Conservation (phyloP, 306 rosid species). For the barrel medic (Medicago truncatula) region MtrunA17r5.0-ANR NC_053044.1:41344001-41344500, state of each 20-base stretch:
- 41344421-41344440: slow-evolving; percentile 68
- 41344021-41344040: slow-evolving; percentile 32
- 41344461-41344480: slow-evolving; percentile 67
- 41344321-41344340: slow-evolving; percentile 64
- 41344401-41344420: slow-evolving; percentile 56
- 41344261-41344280: slow-evolving; percentile 64
- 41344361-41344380: slow-evolving; percentile 47
- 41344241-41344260: slow-evolving; percentile 11
- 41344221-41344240: slow-evolving; percentile 27
- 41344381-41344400: slow-evolving; percentile 46
- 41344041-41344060: slow-evolving; percentile 79
- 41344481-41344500: slow-evolving; percentile 77
- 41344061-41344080: slow-evolving; percentile 84
- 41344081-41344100: slow-evolving; percentile 69
- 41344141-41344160: slow-evolving; percentile 55
- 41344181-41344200: slow-evolving; percentile 67
- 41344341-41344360: slow-evolving; percentile 42
- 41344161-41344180: slow-evolving; percentile 72
- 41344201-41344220: slow-evolving; percentile 26
- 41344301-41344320: slow-evolving; percentile 80
- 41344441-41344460: slow-evolving; percentile 77
- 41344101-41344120: slow-evolving; percentile 64
- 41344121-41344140: slow-evolving; percentile 46
- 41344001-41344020: slow-evolving; percentile 8
- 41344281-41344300: slow-evolving; percentile 73